Base-by-base conservation (phyloP, 1,139 yeast species). In the Saccharomyces hybrid region DNA sequence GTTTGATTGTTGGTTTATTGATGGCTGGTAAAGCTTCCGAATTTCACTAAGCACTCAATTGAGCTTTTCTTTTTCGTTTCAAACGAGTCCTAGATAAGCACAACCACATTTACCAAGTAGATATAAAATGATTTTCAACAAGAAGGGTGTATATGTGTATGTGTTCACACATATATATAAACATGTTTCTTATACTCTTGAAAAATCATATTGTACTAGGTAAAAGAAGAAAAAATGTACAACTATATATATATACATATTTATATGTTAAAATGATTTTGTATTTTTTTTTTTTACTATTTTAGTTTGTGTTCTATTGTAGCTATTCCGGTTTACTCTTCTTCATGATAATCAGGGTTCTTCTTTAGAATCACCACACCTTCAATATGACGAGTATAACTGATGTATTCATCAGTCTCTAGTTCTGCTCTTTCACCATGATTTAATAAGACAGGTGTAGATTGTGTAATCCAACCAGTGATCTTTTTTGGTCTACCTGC, bases 391-490 rank as follows among this genome's bases (percentile, higher is more conserved):
- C 83, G 82, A 7, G 95, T 81, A 67, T 90, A 78, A 60, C 96
- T 82, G 60, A 88, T 79, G 76, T 91, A 95, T 74, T 93, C 97
- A 65, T 88, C 91, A 53, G 71, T 74, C 70, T 95, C 99, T 63
- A 95, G 78, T 72, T 95, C 99, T 0, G 99, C 99, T 61, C 98
- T 81, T 72, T 95, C 99, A 50, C 98, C 98, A 64, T 85, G 84
- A 53, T 95, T 91, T 58, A 95, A 78, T 64, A 95, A 77, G 25
- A 93, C 99, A 0, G 99, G 99, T 0, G 99, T 93, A 5, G 95
- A 88, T 69, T 95, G 99, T 1, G 99, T 95, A 26, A 93, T 98
- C 99, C 99, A 95, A 47, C 99, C 99, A 4, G 99, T 95, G 52
- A 95, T 95, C 27, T 97, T 91, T 76, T 93, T 93, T 47, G 99